A percentile compares a stretch with the other conserved stretches of the same genome.
These are phyloP conservation scores for Cyberlindnera saturnus DNA, from an alignment of 805 yeast genomes.

Conservation along the genomic window DNA sequence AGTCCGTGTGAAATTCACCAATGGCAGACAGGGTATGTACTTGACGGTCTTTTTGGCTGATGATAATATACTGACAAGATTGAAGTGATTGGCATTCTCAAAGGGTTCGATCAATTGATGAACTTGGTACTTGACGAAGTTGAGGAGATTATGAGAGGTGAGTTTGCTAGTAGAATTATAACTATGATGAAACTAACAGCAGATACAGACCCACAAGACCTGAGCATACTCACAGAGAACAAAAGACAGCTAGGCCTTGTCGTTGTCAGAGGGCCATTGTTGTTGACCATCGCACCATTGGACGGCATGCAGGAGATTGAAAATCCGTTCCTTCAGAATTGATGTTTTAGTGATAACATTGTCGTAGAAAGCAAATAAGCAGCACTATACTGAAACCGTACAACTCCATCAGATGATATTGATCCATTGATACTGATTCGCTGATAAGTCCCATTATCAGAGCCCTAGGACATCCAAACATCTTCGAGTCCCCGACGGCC, in stretches of 20 bases:
- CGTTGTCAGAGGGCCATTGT: constrained; percentile 79
- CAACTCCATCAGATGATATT: no score
- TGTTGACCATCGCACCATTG: constrained; percentile 65
- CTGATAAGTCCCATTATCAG: no score
- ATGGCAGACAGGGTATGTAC: constrained; percentile 61
- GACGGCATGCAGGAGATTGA: constrained; percentile 67
- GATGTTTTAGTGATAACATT: background rate
- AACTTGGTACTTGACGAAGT: constrained; percentile 70
- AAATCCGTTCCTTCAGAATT: constrained; percentile 52
- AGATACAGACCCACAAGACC: constrained; percentile 51
- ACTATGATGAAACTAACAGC: background rate
- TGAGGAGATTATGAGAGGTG: constrained; percentile 56
- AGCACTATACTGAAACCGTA: no score
- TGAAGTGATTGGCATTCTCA: constrained; percentile 61
- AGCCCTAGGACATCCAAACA: no score
- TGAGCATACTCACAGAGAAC: constrained; percentile 42
- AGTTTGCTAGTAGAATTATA: constrained; percentile 16
- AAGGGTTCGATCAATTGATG: constrained; percentile 81
- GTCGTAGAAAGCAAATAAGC: background rate
- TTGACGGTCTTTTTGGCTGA: no score
- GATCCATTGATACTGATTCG: no score
- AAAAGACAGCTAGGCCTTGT: constrained; percentile 71
- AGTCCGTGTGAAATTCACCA: constrained; percentile 73
- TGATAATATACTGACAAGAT: constrained; percentile 3
- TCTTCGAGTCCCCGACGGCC: no score